Evolutionary conservation across 306 rosid genomes (phyloP), one percentile per base, ranked within the genome.

Genomic region (Myrica gale): DNA sequence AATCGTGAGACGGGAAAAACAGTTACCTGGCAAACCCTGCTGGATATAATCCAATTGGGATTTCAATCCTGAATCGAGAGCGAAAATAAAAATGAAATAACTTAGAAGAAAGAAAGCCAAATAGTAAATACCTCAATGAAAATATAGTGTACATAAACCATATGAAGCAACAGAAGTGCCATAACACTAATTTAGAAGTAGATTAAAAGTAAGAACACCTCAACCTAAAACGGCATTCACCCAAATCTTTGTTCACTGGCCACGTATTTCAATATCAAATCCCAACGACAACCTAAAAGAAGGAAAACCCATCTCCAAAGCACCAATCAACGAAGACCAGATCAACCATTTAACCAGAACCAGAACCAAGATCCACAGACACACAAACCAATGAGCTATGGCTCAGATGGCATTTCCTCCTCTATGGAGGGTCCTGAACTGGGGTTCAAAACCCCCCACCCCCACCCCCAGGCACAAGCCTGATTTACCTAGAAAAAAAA

Each of bases 21-120:
- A 46, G 52, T 84, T 83, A 96, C 99, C 99, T 84, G 98, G 92
- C 83, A 96, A 89, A 78, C 97, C 88, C 82, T 85, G 99, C 77
- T 88, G 93, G 58, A 96, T 92, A 88, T 88, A 89, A 80, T 96
- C 99, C 91, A 96, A 81, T 69, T 90, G 99, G 32, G 91, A 68
- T 79, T 92, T 87, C 75, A 87, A 88, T 62, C 97, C 99, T 95
- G 86, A 79, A 77, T 78, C 87, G 79, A 84, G 43, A 78, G 60
- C 37, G 58, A 44, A 42, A 75, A 44, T 41, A 1, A 79, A 70
- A 10, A 37, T 17, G 37, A 76, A 76, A 69, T 74, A 55, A 68
- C 74, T 53, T 71, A 68, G 53, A 74, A 20, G 26, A 3, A 73
- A 73, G 41, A 55, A 57, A 47, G 48, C 32, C 73, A 67, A 82